A percentile compares a stretch with the other conserved stretches of the same genome.
Evolutionary conservation across 2,329 filamentous ascomycete species (phyloP).

Genomic region (Ilyonectria mors-panacis): DNA sequence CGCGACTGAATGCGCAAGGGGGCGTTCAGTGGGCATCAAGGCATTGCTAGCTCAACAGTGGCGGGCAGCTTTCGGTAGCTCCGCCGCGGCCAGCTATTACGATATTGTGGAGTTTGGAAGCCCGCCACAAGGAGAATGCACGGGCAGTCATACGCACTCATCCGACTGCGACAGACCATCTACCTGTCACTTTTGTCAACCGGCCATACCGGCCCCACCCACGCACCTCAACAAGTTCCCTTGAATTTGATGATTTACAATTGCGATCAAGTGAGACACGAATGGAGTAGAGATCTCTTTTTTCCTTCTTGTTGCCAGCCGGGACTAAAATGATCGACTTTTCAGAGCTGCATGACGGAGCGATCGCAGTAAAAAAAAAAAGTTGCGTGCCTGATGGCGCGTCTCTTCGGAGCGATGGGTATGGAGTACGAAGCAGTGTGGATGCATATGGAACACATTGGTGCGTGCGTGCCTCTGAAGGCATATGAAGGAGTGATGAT

Average conservation of each 20-base stretch:
- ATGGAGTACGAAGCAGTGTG: slow-evolving; percentile 6
- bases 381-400: slow-evolving; percentile 26
- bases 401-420: slow-evolving; percentile 10
- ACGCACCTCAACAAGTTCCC: slow-evolving; percentile 14
- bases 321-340: slow-evolving; percentile 17
- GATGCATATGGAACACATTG: slow-evolving; percentile 13
- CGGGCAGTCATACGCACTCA: slow-evolving; percentile 1
- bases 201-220: slow-evolving; percentile 22
- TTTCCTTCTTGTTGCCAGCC: slow-evolving; percentile 4
- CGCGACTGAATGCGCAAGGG: slow-evolving; percentile 19
- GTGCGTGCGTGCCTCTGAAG: slow-evolving; percentile 10
- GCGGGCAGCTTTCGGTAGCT: slow-evolving; percentile 17
- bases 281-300: slow-evolving; percentile 4
- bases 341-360: slow-evolving; percentile 20
- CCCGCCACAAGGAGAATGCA: slow-evolving; percentile 12
- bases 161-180: slow-evolving; percentile 16
- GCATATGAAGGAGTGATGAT: slow-evolving; percentile 22
- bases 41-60: slow-evolving; percentile 21
- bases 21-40: slow-evolving; percentile 12
- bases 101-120: slow-evolving; percentile 5
- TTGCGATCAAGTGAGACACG: slow-evolving; percentile 22
- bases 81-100: slow-evolving; percentile 4
- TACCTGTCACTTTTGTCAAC: slow-evolving; percentile 24
- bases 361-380: slow-evolving; percentile 35
- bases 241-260: slow-evolving; percentile 7